Base-by-base conservation (phyloP, 768 basidiomycete species). In the Lentinula sp. region DNA sequence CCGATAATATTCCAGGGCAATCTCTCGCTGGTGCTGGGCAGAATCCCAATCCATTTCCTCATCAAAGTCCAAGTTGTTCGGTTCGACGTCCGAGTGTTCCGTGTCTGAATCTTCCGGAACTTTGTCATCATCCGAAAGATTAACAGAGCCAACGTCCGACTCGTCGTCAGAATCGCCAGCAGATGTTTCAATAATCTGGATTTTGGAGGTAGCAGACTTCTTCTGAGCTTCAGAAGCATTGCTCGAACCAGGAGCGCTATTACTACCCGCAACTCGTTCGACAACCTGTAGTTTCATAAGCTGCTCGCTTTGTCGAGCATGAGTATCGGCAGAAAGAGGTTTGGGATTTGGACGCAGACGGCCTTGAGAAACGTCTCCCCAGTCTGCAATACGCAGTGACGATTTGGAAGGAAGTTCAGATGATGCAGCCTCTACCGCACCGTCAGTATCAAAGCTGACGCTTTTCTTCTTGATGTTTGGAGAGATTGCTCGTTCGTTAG, bases 211-310 rank as follows among this genome's bases (percentile, higher is more conserved):
- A 61, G 64, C 49, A 58, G 62, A 42, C 52, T 23, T 35, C 66
- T 59, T 65, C 35, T 35, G 16, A 15, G 40, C 21, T 18, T 5
- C 35, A 18, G 7, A 5, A 13, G n/a, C 4, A 28, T n/a, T 10
- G 23, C 28, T 43, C n/a, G 21, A 40, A n/a, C 21, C 28, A 40
- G 31, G 7, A 31, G 21, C 10, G 13, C 28, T 35, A 16, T n/a
- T 8, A 59, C 16, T n/a, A 15, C 37, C 72, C 18, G 84, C 82
- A 39, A 70, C 70, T 18, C 89, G 80, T 70, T 91, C 90, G 5
- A 91, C 83, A 5, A 93, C 87, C 21, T 78, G 74, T 74, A 78
- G 77, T 64, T 86, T 88, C 84, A 91, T 85, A 1, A 87, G 82
- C 37, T 71, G 76, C 50, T 71, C 68, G 52, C 62, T 74, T 61